Percentiles rank a stretch among this genome's conserved stretches.
phyloP scores from a whole-genome alignment of 2,329 filamentous ascomycete species.

The Hyphodiscus sp. region DNA sequence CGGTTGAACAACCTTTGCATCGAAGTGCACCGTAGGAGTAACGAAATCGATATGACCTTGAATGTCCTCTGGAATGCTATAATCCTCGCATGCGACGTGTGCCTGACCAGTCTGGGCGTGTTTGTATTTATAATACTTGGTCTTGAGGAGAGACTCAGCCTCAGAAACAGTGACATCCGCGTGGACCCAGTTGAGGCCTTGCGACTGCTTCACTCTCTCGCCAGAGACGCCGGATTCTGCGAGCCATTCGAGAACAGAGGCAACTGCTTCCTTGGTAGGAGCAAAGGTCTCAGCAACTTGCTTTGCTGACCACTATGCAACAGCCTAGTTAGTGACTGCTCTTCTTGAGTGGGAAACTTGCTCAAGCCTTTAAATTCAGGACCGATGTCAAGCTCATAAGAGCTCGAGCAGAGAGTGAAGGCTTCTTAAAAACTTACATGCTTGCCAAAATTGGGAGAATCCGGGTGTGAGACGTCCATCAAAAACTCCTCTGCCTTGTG shows the following conservation, averaged over 20 bases:
- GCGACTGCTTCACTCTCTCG: slow-evolving; percentile 41
- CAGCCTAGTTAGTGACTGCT: too few species aligned
- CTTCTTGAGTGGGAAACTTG: too few species aligned
- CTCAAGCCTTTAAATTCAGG: too few species aligned
- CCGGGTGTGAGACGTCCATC: slow-evolving; percentile 31
- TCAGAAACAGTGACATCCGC: slow-evolving; percentile 29
- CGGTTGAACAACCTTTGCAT: slow-evolving; percentile 12
- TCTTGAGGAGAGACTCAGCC: slow-evolving; percentile 46
- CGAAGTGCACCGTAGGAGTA: slow-evolving; percentile 26
- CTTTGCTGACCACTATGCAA: slow-evolving; percentile 24
- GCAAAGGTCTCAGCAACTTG: slow-evolving; percentile 36
- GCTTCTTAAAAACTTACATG: slow-evolving; percentile 8
- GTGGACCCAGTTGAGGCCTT: slow-evolving; percentile 16
- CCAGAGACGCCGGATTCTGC: slow-evolving; percentile 41
- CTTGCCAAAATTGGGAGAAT: slow-evolving; percentile 33
- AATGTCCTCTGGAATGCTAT: slow-evolving; percentile 20
- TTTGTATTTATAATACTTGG: slow-evolving; percentile 34
- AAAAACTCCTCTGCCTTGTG: slow-evolving; percentile 37
- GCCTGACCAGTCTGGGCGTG: slow-evolving; percentile 44
- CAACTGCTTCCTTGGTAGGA: slow-evolving; percentile 37
- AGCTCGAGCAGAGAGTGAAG: too few species aligned
- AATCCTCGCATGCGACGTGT: slow-evolving; percentile 22
- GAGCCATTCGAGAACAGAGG: slow-evolving; percentile 46
- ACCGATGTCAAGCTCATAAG: too few species aligned
- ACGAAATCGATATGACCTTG: slow-evolving; percentile 24